Percentiles rank a stretch among this genome's conserved stretches.
Conservation (phyloP, 1,139 yeast species). For the Zygosaccharomyces sapae region DNA sequence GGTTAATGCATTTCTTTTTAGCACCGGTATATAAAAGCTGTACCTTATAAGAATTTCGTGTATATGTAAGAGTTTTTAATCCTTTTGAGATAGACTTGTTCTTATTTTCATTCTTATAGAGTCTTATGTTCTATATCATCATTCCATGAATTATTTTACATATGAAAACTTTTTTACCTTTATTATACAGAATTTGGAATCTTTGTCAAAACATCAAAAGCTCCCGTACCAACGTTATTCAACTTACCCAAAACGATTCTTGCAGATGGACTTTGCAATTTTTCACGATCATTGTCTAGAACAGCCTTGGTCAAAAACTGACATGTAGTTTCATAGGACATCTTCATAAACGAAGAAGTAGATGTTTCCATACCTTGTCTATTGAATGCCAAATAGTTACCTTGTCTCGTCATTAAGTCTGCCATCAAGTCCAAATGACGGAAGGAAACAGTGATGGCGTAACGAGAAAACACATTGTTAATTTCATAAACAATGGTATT, state of each 20-base stretch:
- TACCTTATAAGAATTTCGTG: not conserved
- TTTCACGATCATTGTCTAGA: conserved; percentile 84
- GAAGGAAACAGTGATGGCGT: conserved; percentile 87
- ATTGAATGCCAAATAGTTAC: conserved; percentile 92
- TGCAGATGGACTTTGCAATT: conserved; percentile 90
- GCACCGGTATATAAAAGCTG: conserved; percentile 1
- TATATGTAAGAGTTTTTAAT: conserved; percentile 1
- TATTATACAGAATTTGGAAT: conserved; percentile 41
- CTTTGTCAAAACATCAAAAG: conserved; percentile 79
- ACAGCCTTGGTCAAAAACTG: conserved; percentile 96
- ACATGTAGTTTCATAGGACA: conserved; percentile 98
- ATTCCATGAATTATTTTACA: conserved; percentile 2
- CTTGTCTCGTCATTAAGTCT: conserved; percentile 99
- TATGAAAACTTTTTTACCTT: conserved; percentile 3
- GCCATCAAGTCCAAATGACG: conserved; percentile 97
- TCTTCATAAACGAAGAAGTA: conserved; percentile 95
- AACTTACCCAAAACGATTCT: conserved; percentile 89
- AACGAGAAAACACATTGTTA: conserved; percentile 91
- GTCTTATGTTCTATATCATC: conserved; percentile 1
- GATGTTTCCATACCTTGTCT: conserved; percentile 97
- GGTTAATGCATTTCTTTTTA: too few species aligned
- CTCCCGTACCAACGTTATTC: conserved; percentile 92
- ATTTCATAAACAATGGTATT: conserved; percentile 95
- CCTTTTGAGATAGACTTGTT: not conserved
- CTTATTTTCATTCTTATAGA: not conserved